Base-by-base conservation (phyloP, 73 alveolate genomes). In the Paramecium sonneborni region DNA sequence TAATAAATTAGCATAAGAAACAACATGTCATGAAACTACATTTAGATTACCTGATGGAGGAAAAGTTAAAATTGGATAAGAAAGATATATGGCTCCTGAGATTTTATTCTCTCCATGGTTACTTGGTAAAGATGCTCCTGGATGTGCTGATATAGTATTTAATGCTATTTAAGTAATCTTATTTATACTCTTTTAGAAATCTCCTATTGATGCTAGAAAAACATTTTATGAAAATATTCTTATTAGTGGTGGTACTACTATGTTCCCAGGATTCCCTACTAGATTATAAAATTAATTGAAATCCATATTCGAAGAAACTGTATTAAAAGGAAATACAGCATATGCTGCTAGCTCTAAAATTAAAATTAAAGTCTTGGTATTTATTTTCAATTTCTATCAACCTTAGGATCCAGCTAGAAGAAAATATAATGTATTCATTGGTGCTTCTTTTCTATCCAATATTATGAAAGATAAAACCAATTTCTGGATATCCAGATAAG, bases 231-330 rank as follows among this genome's bases (percentile, higher is more conserved):
- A 67, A 6, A 93, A 92, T 21, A 95, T 97, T 20, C 85, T 95
- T 1, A 85, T 97, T 11, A 58, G 99, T 57, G 99, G 99, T 24
- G 99, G 99, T 38, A 94, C 99, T 1, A 98, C 99, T 11, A 97
- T 98, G 99, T 96, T 96, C 94, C 99, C 99, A 35, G 99, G 99
- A 24, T 96, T 95, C 93, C 96, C 99, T 23, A 85, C 98, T 5
- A 95, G 99, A 93, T 92, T 98, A 11, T 95, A 94, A 38, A 94
- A 95, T 34, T 99, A 98, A 85, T 67, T 98, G 34, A 94, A 79
- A 37, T 12, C 67, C 34, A 44, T 88, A 82, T 95, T 97, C 91
- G 85, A 93, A 68, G 94, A 85, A 15, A 96, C 95, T 48, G 95
- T 93, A 56, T 87, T 97, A 70, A 92, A 92, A 86, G 97, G 96